Conservation (phyloP, 257 asterid genomes). For the Eustoma russellianum region DNA sequence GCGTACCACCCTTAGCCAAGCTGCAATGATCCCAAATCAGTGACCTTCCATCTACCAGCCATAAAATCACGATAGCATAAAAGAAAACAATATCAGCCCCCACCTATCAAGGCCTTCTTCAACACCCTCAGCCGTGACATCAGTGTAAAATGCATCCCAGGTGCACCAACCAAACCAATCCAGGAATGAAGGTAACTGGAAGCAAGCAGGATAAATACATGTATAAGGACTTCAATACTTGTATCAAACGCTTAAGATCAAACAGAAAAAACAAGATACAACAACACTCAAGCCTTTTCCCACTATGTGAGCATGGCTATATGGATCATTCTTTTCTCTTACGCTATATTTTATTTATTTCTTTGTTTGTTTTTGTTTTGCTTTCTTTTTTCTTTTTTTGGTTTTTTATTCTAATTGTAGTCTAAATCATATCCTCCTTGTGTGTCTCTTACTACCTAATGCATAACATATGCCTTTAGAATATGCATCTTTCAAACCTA, state of each 20-base stretch:
- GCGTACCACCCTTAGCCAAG: slow-evolving; percentile 82
- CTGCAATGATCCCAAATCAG: slow-evolving; percentile 23
- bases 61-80: neutral
- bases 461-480: too few relatives aligned
- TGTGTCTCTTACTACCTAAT: too few relatives aligned
- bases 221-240: neutral
- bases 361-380: too few relatives aligned
- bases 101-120: slow-evolving; percentile 86
- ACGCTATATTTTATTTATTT: too few relatives aligned
- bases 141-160: slow-evolving; percentile 99
- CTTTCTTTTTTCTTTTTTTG: too few relatives aligned
- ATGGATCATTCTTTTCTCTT: too few relatives aligned
- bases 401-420: too few relatives aligned
- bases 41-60: neutral
- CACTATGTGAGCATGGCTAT: too few relatives aligned
- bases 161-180: slow-evolving; percentile 99
- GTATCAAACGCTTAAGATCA: slow-evolving; percentile 3
- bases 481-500: too few relatives aligned
- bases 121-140: slow-evolving; percentile 96
- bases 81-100: slow-evolving; percentile 4
- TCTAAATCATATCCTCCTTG: too few relatives aligned
- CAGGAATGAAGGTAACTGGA: slow-evolving; percentile 67
- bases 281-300: too few relatives aligned
- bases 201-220: slow-evolving; percentile 4
- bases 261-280: neutral